These are phyloP conservation scores for Diversispora epigaea DNA, from an alignment of 192 early-diverging fungal species.

Conservation along the genomic window DNA sequence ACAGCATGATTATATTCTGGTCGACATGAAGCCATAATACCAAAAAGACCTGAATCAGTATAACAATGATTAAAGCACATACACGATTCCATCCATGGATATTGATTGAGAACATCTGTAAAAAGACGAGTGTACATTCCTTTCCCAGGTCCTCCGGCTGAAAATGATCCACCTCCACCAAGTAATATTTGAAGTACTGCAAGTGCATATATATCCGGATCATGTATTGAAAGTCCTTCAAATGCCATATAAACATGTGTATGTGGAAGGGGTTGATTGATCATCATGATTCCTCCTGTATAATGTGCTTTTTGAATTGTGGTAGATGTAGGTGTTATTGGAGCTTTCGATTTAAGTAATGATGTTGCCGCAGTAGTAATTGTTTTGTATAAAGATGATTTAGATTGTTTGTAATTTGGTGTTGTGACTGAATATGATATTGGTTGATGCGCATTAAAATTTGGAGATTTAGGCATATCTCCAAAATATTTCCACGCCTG, in stretches of 20 bases:
- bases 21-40: conserved; percentile 84
- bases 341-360: conserved; percentile 10
- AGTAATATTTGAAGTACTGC: conserved; percentile 87
- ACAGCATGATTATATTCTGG: conserved; percentile 72
- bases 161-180: conserved; percentile 95
- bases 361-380: conserved; percentile 35
- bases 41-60: conserved; percentile 89
- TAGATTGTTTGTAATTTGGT: conserved; percentile 23
- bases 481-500: conserved; percentile 76
- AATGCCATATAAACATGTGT: conserved; percentile 92
- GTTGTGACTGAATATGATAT: not conserved
- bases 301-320: conserved; percentile 63
- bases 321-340: conserved; percentile 25
- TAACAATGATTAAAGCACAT: conserved; percentile 91
- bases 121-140: conserved; percentile 98
- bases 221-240: conserved; percentile 76
- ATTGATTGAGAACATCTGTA: conserved; percentile 90
- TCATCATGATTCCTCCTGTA: conserved; percentile 76
- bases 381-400: conserved; percentile 35
- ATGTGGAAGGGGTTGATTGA: conserved; percentile 68
- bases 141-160: conserved; percentile 96
- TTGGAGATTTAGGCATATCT: conserved; percentile 49
- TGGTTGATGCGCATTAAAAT: not conserved
- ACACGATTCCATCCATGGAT: conserved; percentile 94
- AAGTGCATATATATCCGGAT: conserved; percentile 89